phyloP scores from a whole-genome alignment of 1,139 yeast species.

The Protomyces inouyei region DNA sequence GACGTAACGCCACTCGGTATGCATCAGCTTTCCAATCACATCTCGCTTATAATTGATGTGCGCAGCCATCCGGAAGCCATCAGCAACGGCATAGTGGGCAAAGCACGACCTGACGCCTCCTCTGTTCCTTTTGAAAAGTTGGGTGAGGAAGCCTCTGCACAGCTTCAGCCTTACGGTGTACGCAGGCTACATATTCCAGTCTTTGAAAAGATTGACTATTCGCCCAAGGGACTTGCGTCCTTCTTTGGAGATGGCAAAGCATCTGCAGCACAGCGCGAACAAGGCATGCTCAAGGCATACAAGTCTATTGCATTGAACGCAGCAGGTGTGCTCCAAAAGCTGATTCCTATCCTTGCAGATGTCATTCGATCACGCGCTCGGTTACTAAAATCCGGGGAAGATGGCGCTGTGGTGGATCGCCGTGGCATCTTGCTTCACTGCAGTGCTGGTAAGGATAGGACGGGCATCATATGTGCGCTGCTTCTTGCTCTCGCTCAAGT shows the following conservation, averaged over 20 bases:
- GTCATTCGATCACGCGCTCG: background rate
- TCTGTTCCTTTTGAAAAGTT: background rate
- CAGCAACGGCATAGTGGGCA: constrained; percentile 45
- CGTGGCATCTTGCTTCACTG: constrained; percentile 18
- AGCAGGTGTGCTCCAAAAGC: constrained; percentile 2
- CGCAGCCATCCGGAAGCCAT: constrained; percentile 59
- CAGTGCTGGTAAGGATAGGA: constrained; percentile 75
- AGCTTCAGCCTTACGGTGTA: background rate
- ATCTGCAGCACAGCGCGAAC: constrained; percentile 45
- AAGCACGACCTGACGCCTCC: constrained; percentile 36
- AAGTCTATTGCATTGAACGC: constrained; percentile 26
- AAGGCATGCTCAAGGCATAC: constrained; percentile 63
- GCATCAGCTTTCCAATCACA: constrained; percentile 42
- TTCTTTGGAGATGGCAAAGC: constrained; percentile 42
- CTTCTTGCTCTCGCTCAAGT: constrained; percentile 61
- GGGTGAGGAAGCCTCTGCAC: background rate
- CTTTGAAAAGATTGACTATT: constrained; percentile 52
- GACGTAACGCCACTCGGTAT: constrained; percentile 48
- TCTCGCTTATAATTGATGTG: constrained; percentile 61
- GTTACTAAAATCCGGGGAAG: background rate
- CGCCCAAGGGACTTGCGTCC: constrained; percentile 61
- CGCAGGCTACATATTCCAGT: constrained; percentile 56
- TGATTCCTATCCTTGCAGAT: background rate
- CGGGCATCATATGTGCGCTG: constrained; percentile 70
- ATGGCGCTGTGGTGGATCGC: background rate